Conservation (phyloP, 208 protist species). For the Crithidia fasciculata region DNA sequence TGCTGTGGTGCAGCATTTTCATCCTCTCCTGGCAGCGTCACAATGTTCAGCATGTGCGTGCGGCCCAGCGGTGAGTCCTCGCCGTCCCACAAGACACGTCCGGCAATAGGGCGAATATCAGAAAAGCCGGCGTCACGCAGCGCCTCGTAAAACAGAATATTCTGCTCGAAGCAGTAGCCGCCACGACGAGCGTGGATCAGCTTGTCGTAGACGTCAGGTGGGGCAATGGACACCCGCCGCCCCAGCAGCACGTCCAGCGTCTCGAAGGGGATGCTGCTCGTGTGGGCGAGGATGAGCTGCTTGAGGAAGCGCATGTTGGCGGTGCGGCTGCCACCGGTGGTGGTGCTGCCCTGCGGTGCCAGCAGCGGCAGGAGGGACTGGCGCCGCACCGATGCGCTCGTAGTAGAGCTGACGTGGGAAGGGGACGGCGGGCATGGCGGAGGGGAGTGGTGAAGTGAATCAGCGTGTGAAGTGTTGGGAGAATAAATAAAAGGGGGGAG, state of each 20-base stretch:
- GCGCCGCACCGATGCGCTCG: conserved; percentile 28
- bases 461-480: background rate
- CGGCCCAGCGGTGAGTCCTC: conserved; percentile 11
- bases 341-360: background rate
- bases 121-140: conserved; percentile 20
- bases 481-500: background rate
- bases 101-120: background rate
- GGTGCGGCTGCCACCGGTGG: background rate
- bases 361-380: conserved; percentile 11
- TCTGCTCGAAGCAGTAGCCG: conserved; percentile 40
- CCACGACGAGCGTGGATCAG: conserved; percentile 28
- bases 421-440: background rate
- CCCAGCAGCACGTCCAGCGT: conserved; percentile 19
- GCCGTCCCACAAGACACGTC: background rate
- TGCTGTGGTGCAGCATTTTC: background rate
- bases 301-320: conserved; percentile 13
- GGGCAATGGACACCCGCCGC: conserved; percentile 25
- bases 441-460: background rate
- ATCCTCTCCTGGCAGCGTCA: background rate
- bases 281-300: conserved; percentile 14
- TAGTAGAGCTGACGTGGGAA: conserved; percentile 24
- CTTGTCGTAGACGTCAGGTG: conserved; percentile 19
- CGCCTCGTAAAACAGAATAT: conserved; percentile 18
- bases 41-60: conserved; percentile 17
- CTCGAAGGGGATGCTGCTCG: conserved; percentile 25